Conservation (phyloP, 257 asterid genomes). For the Jaltomata sinuosa region DNA sequence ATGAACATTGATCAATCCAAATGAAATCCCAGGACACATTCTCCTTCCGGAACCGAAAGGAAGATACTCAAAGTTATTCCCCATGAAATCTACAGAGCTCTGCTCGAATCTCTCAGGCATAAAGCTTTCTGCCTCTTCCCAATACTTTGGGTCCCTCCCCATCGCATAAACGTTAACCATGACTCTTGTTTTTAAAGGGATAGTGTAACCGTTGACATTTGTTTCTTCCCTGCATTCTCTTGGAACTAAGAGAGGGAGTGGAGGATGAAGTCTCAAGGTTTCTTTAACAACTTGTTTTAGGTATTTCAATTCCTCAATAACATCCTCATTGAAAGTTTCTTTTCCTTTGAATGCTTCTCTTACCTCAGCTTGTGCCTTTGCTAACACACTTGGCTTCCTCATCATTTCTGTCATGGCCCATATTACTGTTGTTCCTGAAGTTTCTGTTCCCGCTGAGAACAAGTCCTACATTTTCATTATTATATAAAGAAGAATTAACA, state of each 20-base stretch:
- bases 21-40: not conserved
- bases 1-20: not conserved
- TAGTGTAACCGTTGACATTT: not conserved
- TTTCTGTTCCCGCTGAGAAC: conserved; percentile 1
- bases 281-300: not conserved
- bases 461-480: not conserved
- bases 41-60: not conserved
- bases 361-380: conserved; percentile 1
- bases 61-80: not conserved
- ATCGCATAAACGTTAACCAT: not conserved
- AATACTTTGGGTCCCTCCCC: not conserved
- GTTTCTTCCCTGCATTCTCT: not conserved
- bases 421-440: not conserved
- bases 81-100: not conserved
- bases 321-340: not conserved
- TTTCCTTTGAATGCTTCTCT: not conserved
- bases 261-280: not conserved
- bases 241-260: not conserved
- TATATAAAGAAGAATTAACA: not conserved
- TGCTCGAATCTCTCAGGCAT: not conserved
- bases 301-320: not conserved
- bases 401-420: conserved; percentile 14
- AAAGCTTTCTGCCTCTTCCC: not conserved
- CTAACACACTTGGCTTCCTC: not conserved
- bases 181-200: not conserved